Evolutionary conservation across 345 rosid species (phyloP).

Genomic region (Hibiscus mutabilis): DNA sequence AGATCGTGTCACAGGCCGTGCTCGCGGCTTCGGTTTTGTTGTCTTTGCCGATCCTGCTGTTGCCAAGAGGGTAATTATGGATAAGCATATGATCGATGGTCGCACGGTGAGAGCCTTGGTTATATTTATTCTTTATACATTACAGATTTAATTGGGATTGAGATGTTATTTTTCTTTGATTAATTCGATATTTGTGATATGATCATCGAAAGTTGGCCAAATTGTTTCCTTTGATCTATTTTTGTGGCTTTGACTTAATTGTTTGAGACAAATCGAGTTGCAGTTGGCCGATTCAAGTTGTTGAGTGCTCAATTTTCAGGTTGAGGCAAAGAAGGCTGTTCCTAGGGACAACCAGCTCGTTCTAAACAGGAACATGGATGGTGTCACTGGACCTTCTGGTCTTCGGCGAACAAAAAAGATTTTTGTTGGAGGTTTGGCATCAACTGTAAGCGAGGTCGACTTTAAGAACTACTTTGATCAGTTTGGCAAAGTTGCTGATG

Average conservation of each 20-base stretch:
- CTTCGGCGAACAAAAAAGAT: slow-evolving; percentile 52
- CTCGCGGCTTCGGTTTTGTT: slow-evolving; percentile 95
- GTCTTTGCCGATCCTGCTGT: slow-evolving; percentile 85
- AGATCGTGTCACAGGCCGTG: slow-evolving; percentile 92
- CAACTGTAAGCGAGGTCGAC: slow-evolving; percentile 47
- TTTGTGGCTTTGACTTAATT: background rate
- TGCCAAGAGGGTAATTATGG: slow-evolving; percentile 88
- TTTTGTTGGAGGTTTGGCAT: slow-evolving; percentile 64
- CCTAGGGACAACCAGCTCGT: slow-evolving; percentile 54
- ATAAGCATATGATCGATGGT: slow-evolving; percentile 92
- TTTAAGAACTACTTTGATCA: slow-evolving; percentile 67
- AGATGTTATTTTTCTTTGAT: background rate
- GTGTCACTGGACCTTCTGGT: slow-evolving; percentile 39
- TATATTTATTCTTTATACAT: slow-evolving; percentile 9
- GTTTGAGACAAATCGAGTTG: slow-evolving; percentile 11
- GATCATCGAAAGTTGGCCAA: background rate
- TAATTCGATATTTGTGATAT: background rate
- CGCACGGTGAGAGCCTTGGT: slow-evolving; percentile 66
- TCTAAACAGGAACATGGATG: slow-evolving; percentile 30
- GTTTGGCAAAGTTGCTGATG: slow-evolving; percentile 78
- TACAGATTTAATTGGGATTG: slow-evolving; percentile 5
- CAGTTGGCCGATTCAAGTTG: slow-evolving; percentile 13
- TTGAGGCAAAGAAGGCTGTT: slow-evolving; percentile 91
- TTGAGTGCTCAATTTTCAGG: slow-evolving; percentile 35
- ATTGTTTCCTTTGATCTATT: background rate